Percentiles rank a stretch among this genome's conserved stretches.
Evolutionary conservation across 352 stramenopile genomes (phyloP).

Genomic region (Plasmopara halstedii): DNA sequence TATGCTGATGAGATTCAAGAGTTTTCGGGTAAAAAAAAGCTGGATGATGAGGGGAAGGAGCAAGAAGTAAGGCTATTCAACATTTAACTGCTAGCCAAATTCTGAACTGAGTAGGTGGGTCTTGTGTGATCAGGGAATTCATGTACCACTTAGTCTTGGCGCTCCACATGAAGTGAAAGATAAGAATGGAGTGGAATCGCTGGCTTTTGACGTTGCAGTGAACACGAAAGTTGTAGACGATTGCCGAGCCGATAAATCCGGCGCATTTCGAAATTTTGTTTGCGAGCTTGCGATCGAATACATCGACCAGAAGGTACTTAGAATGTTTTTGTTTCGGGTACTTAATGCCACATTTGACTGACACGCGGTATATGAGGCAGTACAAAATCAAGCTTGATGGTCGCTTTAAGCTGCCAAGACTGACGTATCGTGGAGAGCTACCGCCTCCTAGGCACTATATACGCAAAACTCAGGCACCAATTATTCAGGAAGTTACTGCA

Average conservation of each 20-base stretch:
- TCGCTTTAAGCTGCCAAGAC: conserved; percentile 68
- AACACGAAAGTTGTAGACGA: conserved; percentile 70
- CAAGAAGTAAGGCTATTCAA: conserved; percentile 37
- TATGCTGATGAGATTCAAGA: conserved; percentile 58
- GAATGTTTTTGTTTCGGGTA: neutral
- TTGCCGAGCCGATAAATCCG: conserved; percentile 53
- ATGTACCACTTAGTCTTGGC: conserved; percentile 65
- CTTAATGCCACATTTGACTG: neutral
- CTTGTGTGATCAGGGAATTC: conserved; percentile 40
- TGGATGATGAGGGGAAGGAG: conserved; percentile 66
- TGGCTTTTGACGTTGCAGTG: conserved; percentile 74
- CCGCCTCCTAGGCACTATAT: conserved; percentile 76
- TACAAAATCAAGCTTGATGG: conserved; percentile 73
- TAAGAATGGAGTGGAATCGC: conserved; percentile 46
- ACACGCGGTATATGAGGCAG: conserved; percentile 13
- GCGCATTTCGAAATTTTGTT: conserved; percentile 74
- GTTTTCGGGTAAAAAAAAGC: conserved; percentile 72
- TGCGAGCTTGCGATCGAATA: conserved; percentile 77
- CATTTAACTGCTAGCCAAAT: neutral
- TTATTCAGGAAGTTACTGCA: conserved; percentile 57
- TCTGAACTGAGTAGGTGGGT: neutral
- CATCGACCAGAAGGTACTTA: conserved; percentile 65
- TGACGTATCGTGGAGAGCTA: conserved; percentile 55
- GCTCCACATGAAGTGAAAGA: conserved; percentile 68
- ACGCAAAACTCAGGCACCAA: conserved; percentile 53